These are phyloP conservation scores for Malassezia yamatoensis DNA, from an alignment of 1,284 basidiomycete species.

Conservation along the genomic window DNA sequence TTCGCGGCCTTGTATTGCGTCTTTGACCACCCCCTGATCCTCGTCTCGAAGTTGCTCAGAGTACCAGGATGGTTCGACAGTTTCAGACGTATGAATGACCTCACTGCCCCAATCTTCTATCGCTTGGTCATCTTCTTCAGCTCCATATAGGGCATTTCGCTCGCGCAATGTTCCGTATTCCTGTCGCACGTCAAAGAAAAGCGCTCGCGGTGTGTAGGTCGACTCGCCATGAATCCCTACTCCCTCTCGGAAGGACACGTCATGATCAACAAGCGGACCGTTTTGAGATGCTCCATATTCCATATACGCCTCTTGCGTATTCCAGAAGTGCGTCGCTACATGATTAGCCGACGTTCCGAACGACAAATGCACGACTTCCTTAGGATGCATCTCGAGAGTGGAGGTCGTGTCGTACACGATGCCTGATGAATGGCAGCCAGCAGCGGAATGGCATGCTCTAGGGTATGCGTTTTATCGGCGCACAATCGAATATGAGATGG, in stretches of 20 bases:
- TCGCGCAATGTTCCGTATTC: constrained; percentile 30
- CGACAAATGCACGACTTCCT: constrained; percentile 40
- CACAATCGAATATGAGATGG: constrained; percentile 71
- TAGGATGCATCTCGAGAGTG: constrained; percentile 16
- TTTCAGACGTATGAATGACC: background rate
- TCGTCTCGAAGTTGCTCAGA: constrained; percentile 3
- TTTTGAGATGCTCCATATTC: constrained; percentile 13
- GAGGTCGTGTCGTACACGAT: constrained; percentile 1
- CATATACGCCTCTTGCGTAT: constrained; percentile 41
- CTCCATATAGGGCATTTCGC: constrained; percentile 27
- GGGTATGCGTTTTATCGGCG: constrained; percentile 52
- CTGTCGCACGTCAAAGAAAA: constrained; percentile 36
- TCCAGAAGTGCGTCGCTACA: constrained; percentile 44
- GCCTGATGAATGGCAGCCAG: constrained; percentile 6
- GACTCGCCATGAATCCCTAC: constrained; percentile 26
- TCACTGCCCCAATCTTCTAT: background rate
- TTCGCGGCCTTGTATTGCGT: background rate
- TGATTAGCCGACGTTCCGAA: constrained; percentile 40
- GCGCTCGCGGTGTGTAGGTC: constrained; percentile 34
- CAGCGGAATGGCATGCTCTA: constrained; percentile 35
- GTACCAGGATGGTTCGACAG: background rate
- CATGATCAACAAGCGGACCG: constrained; percentile 31
- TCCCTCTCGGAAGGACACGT: constrained; percentile 35
- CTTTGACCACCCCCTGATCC: background rate
- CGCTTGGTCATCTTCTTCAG: constrained; percentile 8